Base-by-base conservation (phyloP, 768 basidiomycete species). In the Lepiota venenata region DNA sequence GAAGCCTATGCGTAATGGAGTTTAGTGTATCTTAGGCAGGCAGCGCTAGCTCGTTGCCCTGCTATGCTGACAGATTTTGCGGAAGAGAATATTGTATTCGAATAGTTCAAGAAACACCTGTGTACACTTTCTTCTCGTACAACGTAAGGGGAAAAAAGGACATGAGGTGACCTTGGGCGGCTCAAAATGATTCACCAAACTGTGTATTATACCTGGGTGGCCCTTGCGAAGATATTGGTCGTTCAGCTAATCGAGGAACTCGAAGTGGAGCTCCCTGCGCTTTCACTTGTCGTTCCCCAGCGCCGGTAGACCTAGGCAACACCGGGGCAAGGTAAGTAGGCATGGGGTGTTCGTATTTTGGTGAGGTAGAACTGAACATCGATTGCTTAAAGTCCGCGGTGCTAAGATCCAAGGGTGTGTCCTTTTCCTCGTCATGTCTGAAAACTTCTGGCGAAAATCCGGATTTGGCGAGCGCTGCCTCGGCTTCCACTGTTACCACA, bases 371-470 rank as follows among this genome's bases (percentile, higher is more conserved):
- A 43, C 37, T 47, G 15, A 39, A 27, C 14, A n/a, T 9, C 32
- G 47, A 16, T n/a, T 12, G n/a, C 47, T 56, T 56, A 25, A 29
- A 47, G 40, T 56, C 55, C 11, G 55, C 12, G 22, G 59, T 62
- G 12, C 20, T 12, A 14, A 59, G 18, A 36, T 56, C 55, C 38
- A 60, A 51, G 8, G 39, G 44, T 1, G 52, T 45, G 32, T 46
- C 22, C 35, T 55, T 53, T 15, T 56, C 50, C 50, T 64, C 64
- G 47, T 68, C 64, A 53, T 71, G 66, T 3, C 69, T 63, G 60
- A 77, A 77, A 20, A 72, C 61, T 42, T 71, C 74, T 10, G 69
- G 71, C 4, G 71, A 60, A 53, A 76, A 77, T 58, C 73, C 66
- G 35, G 66, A 64, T 5, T 68, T 63, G 4, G 70, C 67, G n/a